Evolutionary conservation across 1,139 yeast genomes (phyloP).

Genomic region (Debaryomyces sp.): DNA sequence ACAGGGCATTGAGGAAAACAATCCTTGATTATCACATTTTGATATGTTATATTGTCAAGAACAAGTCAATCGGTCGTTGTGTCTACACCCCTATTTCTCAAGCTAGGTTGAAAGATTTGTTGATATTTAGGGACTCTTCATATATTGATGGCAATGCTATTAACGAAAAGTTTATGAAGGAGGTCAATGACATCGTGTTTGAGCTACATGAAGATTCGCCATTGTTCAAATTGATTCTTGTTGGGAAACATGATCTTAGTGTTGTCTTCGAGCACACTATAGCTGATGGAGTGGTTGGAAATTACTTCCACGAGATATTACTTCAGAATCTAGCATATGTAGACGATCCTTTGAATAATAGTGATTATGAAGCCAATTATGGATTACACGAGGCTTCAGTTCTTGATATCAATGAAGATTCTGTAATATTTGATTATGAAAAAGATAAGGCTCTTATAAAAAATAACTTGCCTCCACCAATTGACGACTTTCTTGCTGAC

Average conservation of each 20-base stretch:
- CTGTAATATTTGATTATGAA: constrained; percentile 23
- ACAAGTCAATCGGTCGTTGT: constrained; percentile 14
- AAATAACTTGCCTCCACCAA: constrained; percentile 38
- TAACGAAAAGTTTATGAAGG: constrained; percentile 32
- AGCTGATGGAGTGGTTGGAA: constrained; percentile 47
- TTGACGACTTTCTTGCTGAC: constrained; percentile 30
- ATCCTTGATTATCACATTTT: constrained; percentile 39
- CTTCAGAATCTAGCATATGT: constrained; percentile 30
- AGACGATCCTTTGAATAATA: constrained; percentile 14
- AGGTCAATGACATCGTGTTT: constrained; percentile 26
- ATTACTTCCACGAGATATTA: constrained; percentile 40
- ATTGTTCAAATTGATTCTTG: constrained; percentile 32
- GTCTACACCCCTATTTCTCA: constrained; percentile 26
- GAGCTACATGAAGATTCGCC: constrained; percentile 29
- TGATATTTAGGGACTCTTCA: constrained; percentile 17
- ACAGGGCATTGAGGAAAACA: constrained; percentile 33
- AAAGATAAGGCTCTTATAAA: constrained; percentile 23
- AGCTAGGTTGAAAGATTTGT: constrained; percentile 28
- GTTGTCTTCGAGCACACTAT: constrained; percentile 44
- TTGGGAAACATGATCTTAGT: constrained; percentile 27
- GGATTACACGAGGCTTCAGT: constrained; percentile 13
- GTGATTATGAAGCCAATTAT: constrained; percentile 13
- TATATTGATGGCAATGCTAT: constrained; percentile 23
- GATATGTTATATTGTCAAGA: constrained; percentile 32
- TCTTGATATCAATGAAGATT: constrained; percentile 10